Base-by-base conservation (phyloP, 1,139 yeast species). In the Lodderomyces margitis region DNA sequence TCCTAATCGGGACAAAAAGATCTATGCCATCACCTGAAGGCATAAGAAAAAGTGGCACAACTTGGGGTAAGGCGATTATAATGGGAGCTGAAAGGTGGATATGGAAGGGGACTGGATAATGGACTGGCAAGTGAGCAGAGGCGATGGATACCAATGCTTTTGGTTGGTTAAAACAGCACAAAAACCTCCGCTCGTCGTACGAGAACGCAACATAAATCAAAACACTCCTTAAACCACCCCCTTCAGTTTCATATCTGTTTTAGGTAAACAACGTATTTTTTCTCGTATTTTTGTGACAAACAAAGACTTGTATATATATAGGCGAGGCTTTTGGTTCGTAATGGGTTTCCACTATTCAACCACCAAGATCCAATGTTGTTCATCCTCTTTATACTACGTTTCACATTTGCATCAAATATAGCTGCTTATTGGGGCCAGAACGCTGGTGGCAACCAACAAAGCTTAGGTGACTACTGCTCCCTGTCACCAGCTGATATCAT, bases 381-480 rank as follows among this genome's bases (percentile, higher is more conserved):
- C 30, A 31, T 36, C 19, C 24, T 36, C 6, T 19, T 36, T 14
- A 9, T 36, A 36, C 39, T 36, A 27, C 39, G 25, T 25, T 27
- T 20, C 30, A 19, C 38, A 14, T 32, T 42, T 21, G 53, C 52
- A 1, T 48, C 54, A 31, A 49, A 51, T 24, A 43, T 46, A 6
- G 94, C 80, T 31, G 73, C 85, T 19, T 87, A 87, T 66, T 87
- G 95, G 95, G 96, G 96, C 39, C 96, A 87, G 63, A 80, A 82
- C 56, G 81, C 94, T 14, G 85, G 80, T 30, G 86, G 87, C 6
- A 57, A 76, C 34, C 95, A 87, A 59, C 68, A 75, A 46, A 61
- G 74, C 5, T 68, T 87, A 42, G 69, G 82, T 3, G 59, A 68
- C 39, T 85, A 87, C 67, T 87, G 96, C 65, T 67, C 74, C 43